Percentiles rank a stretch among this genome's conserved stretches.
phyloP scores from a whole-genome alignment of 257 asterid genomes.

The Mentha longifolia region DNA sequence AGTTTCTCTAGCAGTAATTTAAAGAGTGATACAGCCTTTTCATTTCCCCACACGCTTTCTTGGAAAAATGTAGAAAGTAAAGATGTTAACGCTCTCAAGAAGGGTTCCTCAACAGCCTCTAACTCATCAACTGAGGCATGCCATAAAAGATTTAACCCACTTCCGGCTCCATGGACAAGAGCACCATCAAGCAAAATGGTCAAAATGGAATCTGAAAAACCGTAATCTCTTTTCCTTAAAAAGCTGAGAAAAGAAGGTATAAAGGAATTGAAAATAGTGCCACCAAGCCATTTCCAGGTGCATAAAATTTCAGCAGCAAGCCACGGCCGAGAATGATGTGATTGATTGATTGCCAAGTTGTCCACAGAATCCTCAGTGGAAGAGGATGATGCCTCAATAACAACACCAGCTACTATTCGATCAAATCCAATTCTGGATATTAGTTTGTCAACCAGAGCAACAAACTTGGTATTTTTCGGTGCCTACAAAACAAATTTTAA shows the following conservation, averaged over 20 bases:
- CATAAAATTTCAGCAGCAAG: conserved; percentile 97
- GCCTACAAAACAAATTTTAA: conserved; percentile 52
- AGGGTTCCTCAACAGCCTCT: conserved; percentile 77
- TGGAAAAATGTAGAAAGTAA: conserved; percentile 58
- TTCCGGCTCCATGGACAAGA: conserved; percentile 68
- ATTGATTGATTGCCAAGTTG: conserved; percentile 41
- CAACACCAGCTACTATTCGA: conserved; percentile 65
- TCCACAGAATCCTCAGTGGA: conserved; percentile 43
- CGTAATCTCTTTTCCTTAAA: conserved; percentile 49
- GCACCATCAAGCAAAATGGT: conserved; percentile 88
- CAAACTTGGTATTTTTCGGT: conserved; percentile 57
- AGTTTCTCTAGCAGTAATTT: conserved; percentile 62
- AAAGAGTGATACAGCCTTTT: conserved; percentile 62
- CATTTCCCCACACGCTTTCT: conserved; percentile 70
- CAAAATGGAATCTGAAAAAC: conserved; percentile 64
- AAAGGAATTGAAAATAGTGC: conserved; percentile 71
- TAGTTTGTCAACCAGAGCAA: conserved; percentile 67
- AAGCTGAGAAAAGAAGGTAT: conserved; percentile 63
- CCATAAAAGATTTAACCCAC: conserved; percentile 61
- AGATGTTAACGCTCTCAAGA: conserved; percentile 73
- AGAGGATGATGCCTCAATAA: conserved; percentile 44
- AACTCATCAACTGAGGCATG: conserved; percentile 58
- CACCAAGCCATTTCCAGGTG: conserved; percentile 93
- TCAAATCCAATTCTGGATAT: conserved; percentile 71
- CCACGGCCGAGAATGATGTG: conserved; percentile 83